Evolutionary conservation across 2,329 filamentous ascomycete species (phyloP), one percentile per base, ranked within the genome.

Genomic region (Diatrype stigma): DNA sequence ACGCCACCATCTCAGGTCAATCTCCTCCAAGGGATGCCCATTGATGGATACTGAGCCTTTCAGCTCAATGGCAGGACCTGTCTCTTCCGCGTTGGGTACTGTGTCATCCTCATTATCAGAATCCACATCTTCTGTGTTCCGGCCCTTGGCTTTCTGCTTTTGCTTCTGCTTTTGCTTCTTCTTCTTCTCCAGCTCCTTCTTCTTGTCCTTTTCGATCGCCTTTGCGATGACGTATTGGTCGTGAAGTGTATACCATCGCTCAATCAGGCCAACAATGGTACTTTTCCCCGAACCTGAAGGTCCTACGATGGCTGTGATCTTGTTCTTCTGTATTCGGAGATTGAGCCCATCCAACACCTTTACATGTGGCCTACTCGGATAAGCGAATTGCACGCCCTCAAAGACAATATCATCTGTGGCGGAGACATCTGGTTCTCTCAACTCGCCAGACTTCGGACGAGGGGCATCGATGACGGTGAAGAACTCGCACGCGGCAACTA

Each of bases 221-320:
- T 76, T 78, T 14, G 73, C 74, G 26, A 82, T 74, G n/a, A 74
- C 59, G 49, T 77, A 69, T 52, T 82, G 76, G 6, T 78, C 72
- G 34, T 77, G 71, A 1, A 86, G 71, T 2, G 82, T 80, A 62
- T 90, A 90, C 85, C 86, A 90, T 30, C 86, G 74, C 62, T 90
- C 83, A 3, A 90, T 72, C 2, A 91, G 69, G 0, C 84, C 85
- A 1, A 90, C 81, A 23, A 90, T 82, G 0, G 87, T 91, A 47
- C 83, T 87, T 65, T 91, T 92, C 0, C 88, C 87, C 4, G 80
- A 84, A 0, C 87, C 87, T 2, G 84, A 88, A 0, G 85, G 80
- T 0, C 87, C 87, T 19, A 91, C 87, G 17, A 91, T 85, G 2
- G 87, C 87, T 1, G 86, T 89, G 2, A 85, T 78, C 60, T 87